phyloP scores from a whole-genome alignment of 129 eudicot species.

The Calendula officinalis region DNA sequence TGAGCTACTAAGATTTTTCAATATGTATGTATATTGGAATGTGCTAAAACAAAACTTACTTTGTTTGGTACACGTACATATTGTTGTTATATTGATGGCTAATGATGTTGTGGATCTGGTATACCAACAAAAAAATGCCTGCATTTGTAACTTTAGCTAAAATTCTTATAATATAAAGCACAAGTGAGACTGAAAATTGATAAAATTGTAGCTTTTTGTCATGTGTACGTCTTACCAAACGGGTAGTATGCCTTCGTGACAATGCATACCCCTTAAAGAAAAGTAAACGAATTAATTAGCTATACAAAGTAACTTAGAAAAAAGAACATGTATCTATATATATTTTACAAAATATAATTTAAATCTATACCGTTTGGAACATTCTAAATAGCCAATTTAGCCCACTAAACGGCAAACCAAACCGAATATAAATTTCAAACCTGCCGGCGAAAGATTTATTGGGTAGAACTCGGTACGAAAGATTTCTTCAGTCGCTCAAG shows the following conservation, averaged over 20 bases:
- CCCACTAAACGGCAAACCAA: too few species aligned
- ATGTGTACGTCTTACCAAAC: too few species aligned
- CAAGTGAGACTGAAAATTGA: not conserved
- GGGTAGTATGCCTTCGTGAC: not conserved
- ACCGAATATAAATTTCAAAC: too few species aligned
- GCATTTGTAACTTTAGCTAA: not conserved
- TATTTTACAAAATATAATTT: too few species aligned
- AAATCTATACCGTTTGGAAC: too few species aligned
- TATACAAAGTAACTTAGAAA: too few species aligned
- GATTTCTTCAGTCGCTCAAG: slow-evolving; percentile 2
- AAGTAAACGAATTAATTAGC: too few species aligned
- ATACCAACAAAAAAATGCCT: not conserved
- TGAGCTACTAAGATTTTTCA: not conserved
- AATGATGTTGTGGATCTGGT: not conserved
- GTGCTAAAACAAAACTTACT: slow-evolving; percentile 1
- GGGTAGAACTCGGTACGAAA: slow-evolving; percentile 12
- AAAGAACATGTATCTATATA: too few species aligned
- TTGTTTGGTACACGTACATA: not conserved
- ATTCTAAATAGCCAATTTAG: too few species aligned
- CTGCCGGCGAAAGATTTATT: too few species aligned
- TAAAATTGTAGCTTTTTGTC: not conserved
- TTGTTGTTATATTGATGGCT: not conserved
- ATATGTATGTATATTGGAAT: slow-evolving; percentile 4
- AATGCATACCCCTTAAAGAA: not conserved
- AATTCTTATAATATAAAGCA: not conserved